Percentiles rank a stretch among this genome's conserved stretches.
Evolutionary conservation across 257 asterid genomes (phyloP).

Genomic region (Gentiana straminea): DNA sequence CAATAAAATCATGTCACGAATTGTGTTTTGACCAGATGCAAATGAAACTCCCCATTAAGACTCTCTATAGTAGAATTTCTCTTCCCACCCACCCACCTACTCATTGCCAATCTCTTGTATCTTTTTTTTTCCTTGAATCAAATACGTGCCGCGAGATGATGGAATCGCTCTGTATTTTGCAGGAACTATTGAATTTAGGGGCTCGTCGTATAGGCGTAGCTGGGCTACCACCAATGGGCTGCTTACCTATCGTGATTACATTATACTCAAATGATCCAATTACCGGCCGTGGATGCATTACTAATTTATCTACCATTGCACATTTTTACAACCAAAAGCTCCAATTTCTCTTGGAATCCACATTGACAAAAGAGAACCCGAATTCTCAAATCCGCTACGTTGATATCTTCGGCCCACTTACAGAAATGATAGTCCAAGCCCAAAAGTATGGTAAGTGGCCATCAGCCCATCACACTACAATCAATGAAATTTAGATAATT

Average conservation of each 20-base stretch:
- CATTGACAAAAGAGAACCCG: slow-evolving; percentile 6
- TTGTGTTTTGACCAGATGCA: not conserved
- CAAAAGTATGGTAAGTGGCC: slow-evolving; percentile 32
- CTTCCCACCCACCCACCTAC: too few relatives aligned
- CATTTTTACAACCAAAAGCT: slow-evolving; percentile 43
- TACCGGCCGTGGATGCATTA: slow-evolving; percentile 31
- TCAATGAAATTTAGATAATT: too few relatives aligned
- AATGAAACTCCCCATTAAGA: too few relatives aligned
- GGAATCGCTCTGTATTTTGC: not conserved
- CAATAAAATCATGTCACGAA: too few relatives aligned
- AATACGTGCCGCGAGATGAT: too few relatives aligned
- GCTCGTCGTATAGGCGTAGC: slow-evolving; percentile 62
- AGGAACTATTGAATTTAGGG: slow-evolving; percentile 49
- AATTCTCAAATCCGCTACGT: slow-evolving; percentile 39
- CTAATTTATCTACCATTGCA: slow-evolving; percentile 25
- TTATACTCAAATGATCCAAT: slow-evolving; percentile 20
- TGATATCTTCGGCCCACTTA: slow-evolving; percentile 31
- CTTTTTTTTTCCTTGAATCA: too few relatives aligned
- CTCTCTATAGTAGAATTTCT: too few relatives aligned
- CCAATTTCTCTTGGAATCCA: slow-evolving; percentile 18
- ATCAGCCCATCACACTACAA: too few relatives aligned
- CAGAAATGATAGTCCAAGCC: slow-evolving; percentile 25
- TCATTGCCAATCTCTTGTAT: too few relatives aligned
- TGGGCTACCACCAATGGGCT: slow-evolving; percentile 73
- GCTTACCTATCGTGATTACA: slow-evolving; percentile 56